Evolutionary conservation across 2,329 filamentous ascomycete species (phyloP), one percentile per base, ranked within the genome.

Genomic region (Fusarium globosum): DNA sequence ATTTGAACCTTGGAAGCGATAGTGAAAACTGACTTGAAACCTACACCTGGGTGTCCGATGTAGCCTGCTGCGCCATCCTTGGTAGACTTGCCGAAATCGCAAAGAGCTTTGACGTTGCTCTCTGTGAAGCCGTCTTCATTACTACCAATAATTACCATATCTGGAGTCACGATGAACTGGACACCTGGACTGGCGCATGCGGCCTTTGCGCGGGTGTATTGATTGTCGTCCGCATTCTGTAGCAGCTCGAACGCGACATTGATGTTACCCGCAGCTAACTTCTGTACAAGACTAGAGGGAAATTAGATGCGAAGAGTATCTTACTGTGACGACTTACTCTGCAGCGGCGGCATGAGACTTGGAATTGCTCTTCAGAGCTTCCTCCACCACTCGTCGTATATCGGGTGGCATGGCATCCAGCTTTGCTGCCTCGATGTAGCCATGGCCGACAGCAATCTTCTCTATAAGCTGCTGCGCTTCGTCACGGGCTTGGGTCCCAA

Each of bases 281-380:
- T 48, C 8, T 23, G 13, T 10, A n/a, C 23, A 10, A 26, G 7
- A 5, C 55, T 58, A 14, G 4, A 6, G 2, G 20, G 9, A 28
- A 7, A 11, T 58, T 20, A 58, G 41, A 26, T 14, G 6, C 2
- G 2, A 10, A 0, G 0, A n/a, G 7, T 1, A 13, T 16, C 7
- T 13, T 13, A 2, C 7, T 12, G 4, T 2, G 9, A 4, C 5
- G 1, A 7, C 55, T 48, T 28, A 48, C 55, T 58, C n/a, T 20
- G 41, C n/a, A 28, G 55, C 55, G 0, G 30, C 20, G 8, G 15
- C 23, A 23, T 48, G 33, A n/a, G 41, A 48, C 7, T 16, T 48
- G 3, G 18, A 36, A 26, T 36, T 48, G 2, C 10, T 38, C 14
- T 38, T 58, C 20, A 58, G 7, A 3, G 55, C 55, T 12, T 58